Evolutionary conservation across 202 grass and related monocot species (phyloP), one percentile per base, ranked within the genome.

Genomic region (Zoysia matrella): DNA sequence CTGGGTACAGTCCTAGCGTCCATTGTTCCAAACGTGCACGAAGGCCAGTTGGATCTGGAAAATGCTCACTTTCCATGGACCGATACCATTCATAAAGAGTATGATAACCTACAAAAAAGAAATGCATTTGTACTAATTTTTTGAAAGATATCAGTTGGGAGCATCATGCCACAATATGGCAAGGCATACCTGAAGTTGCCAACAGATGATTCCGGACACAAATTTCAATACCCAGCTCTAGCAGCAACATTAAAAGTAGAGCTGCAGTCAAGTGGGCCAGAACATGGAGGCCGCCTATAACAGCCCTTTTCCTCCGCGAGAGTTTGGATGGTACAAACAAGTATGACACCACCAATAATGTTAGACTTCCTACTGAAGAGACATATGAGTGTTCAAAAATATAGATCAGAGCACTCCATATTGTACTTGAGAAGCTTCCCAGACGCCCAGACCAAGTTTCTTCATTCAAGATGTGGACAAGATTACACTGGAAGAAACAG

Each of bases 11-110:
- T 74, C 92, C 92, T 82, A 94, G 85, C 46, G 90, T 98, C 95
- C 95, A 98, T 85, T 93, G 92, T 68, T 98, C 95, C 72, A 98
- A 80, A 74, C 95, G 92, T 78, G 82, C 64, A 66, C 92, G 86
- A 58, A 98, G 88, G 74, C 90, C 90, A 43, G 88, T 98, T 72
- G 95, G 92, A 75, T 98, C 95, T 43, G 95, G 95, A 74, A 98
- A 98, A 89, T 98, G 95, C 73, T 98, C 88, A 18, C 84, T 98
- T 88, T 98, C 95, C 95, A 98, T 95, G 61, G 90, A 98, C 12
- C 90, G 84, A 69, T 95, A 98, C 95, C 95, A 98, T 89, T 98
- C 92, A 78, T 98, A 98, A 55, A 98, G 82, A 54, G 95, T 88
- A 80, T 95, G 92, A 87, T 95, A 98, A 60, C 95, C 95, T 98